Evolutionary conservation across 148 eudicot genomes (phyloP).

Genomic region (Cornus suecica): DNA sequence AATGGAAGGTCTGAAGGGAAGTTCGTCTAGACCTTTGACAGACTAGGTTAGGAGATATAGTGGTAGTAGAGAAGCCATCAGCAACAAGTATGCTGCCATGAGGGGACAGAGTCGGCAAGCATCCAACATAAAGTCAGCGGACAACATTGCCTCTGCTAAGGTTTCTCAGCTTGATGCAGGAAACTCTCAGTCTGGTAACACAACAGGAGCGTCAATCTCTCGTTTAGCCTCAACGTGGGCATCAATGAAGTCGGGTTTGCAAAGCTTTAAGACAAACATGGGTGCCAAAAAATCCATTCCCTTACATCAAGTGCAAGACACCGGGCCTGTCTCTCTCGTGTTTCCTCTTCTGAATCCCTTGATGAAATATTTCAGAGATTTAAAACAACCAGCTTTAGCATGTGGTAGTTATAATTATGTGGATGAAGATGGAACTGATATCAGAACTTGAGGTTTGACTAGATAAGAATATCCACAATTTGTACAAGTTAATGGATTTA

Average conservation of each 20-base stretch:
- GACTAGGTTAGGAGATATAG: slow-evolving; percentile 50
- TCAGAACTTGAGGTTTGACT: background rate
- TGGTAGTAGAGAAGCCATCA: slow-evolving; percentile 63
- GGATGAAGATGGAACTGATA: slow-evolving; percentile 41
- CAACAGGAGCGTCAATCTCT: slow-evolving; percentile 34
- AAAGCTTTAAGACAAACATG: slow-evolving; percentile 59
- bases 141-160: slow-evolving; percentile 55
- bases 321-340: slow-evolving; percentile 36
- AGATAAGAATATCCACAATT: too few relatives aligned
- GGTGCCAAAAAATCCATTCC: slow-evolving; percentile 69
- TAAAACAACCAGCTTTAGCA: slow-evolving; percentile 55
- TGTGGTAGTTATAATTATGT: slow-evolving; percentile 39
- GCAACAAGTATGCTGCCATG: slow-evolving; percentile 68
- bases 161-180: slow-evolving; percentile 58
- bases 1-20: slow-evolving; percentile 33
- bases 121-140: slow-evolving; percentile 37
- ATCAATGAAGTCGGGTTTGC: slow-evolving; percentile 68
- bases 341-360: slow-evolving; percentile 70
- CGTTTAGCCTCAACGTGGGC: slow-evolving; percentile 72
- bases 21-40: slow-evolving; percentile 40
- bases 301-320: slow-evolving; percentile 42
- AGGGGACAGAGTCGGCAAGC: slow-evolving; percentile 64
- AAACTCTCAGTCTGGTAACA: slow-evolving; percentile 30
- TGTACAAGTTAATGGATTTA: background rate
- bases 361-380: slow-evolving; percentile 80